phyloP scores from a whole-genome alignment of 129 eudicot genomes.

The Pseudognaphalium luteoalbum region DNA sequence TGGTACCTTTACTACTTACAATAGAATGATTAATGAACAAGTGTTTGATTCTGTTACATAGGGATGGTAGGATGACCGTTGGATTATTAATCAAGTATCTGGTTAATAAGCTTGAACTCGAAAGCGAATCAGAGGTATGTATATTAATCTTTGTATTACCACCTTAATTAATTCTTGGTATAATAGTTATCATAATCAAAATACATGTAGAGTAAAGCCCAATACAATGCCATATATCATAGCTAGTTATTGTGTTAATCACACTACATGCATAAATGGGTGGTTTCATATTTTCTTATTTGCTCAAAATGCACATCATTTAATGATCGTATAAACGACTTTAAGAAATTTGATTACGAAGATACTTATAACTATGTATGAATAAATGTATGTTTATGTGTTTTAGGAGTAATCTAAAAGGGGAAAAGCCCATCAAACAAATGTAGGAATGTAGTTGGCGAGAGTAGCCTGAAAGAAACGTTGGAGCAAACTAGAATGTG shows the following conservation, averaged over 20 bases:
- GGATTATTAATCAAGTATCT: conserved; percentile 74
- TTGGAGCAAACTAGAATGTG: conserved; percentile 33
- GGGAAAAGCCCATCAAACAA: conserved; percentile 23
- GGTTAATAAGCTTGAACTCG: conserved; percentile 81
- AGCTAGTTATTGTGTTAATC: background rate
- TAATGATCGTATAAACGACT: background rate
- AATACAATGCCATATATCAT: background rate
- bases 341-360: background rate
- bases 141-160: background rate
- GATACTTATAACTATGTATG: background rate
- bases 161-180: background rate
- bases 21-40: background rate
- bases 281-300: background rate
- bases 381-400: conserved; percentile 2
- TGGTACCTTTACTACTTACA: background rate
- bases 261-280: background rate
- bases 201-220: background rate
- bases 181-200: background rate
- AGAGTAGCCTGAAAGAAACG: conserved; percentile 31
- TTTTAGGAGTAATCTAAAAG: conserved; percentile 31
- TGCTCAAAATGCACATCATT: background rate
- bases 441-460: conserved; percentile 41
- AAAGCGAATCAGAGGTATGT: conserved; percentile 85
- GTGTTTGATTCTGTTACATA: conserved; percentile 21
- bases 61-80: conserved; percentile 87